These are phyloP conservation scores for Triticum turgidum DNA, from an alignment of 176 grass and related monocot genomes.

Conservation along the genomic window DNA sequence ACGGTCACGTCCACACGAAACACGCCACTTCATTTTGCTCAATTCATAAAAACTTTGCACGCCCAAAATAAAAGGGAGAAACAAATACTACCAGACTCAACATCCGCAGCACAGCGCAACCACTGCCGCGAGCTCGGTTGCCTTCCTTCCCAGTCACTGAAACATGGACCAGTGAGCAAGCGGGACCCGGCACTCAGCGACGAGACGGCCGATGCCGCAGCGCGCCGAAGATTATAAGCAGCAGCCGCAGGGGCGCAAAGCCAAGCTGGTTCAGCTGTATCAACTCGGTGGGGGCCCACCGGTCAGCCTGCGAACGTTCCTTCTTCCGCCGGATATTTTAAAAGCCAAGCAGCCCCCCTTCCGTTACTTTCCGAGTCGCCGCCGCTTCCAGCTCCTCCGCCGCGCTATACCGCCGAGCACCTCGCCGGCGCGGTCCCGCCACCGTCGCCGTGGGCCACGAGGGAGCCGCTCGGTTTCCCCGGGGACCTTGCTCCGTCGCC, in stretches of 20 bases:
- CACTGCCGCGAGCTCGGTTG: not conserved
- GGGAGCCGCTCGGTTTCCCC: not conserved
- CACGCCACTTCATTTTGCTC: not conserved
- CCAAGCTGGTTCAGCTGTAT: constrained; percentile 14
- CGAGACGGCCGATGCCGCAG: not conserved
- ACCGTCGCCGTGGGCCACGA: not conserved
- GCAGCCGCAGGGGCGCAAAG: not conserved
- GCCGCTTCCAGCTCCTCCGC: not conserved
- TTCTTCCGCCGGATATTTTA: constrained; percentile 19
- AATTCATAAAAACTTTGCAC: not conserved
- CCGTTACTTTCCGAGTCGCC: not conserved
- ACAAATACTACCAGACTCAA: not conserved
- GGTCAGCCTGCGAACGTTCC: constrained; percentile 2
- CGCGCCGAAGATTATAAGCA: not conserved
- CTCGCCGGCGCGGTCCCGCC: not conserved
- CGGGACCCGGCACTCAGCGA: not conserved
- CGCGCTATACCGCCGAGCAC: not conserved
- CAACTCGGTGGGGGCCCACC: not conserved
- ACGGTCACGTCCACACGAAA: not conserved
- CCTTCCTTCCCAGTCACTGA: not conserved
- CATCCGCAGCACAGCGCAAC: not conserved
- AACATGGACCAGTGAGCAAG: not conserved
- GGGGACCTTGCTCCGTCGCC: not conserved
- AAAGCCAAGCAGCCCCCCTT: not conserved
- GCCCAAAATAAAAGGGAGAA: not conserved